These are phyloP conservation scores for Exophiala aquamarina DNA, from an alignment of 2,329 filamentous ascomycete genomes.

Conservation along the genomic window DNA sequence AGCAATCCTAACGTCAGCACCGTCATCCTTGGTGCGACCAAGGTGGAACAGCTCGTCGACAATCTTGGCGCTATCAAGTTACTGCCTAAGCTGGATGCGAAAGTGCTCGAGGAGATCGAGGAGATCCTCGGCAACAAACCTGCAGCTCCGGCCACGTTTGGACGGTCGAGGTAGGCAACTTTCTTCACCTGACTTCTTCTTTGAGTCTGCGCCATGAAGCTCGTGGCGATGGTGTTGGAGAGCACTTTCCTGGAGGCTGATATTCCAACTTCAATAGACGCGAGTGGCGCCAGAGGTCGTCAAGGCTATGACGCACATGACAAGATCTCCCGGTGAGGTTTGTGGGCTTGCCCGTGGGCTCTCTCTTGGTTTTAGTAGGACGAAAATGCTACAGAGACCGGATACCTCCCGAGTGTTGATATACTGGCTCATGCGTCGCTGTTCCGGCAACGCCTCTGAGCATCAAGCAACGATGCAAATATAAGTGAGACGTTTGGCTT, in stretches of 20 bases:
- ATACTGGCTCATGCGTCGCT: too few relatives aligned
- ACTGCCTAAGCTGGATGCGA: conserved; percentile 42
- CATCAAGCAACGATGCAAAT: too few relatives aligned
- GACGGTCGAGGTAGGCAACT: conserved; percentile 22
- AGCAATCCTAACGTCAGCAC: conserved; percentile 56
- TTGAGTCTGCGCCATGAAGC: background rate
- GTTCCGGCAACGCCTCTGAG: too few relatives aligned
- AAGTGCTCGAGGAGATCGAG: conserved; percentile 49
- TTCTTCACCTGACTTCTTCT: background rate
- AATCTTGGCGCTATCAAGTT: conserved; percentile 48
- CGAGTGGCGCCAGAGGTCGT: conserved; percentile 18
- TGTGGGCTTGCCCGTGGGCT: too few relatives aligned
- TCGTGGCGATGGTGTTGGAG: background rate
- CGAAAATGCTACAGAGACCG: too few relatives aligned
- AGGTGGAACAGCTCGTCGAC: conserved; percentile 45
- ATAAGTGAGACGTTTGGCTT: too few relatives aligned
- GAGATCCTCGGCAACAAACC: conserved; percentile 27
- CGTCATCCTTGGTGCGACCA: conserved; percentile 54
- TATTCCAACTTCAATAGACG: conserved; percentile 11
- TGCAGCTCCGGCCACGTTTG: conserved; percentile 14
- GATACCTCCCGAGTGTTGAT: too few relatives aligned
- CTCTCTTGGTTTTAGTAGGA: too few relatives aligned
- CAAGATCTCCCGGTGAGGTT: too few relatives aligned
- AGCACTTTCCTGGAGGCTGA: background rate
- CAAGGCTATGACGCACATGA: background rate